phyloP scores from a whole-genome alignment of 2,329 filamentous ascomycete genomes.

The Bimuria novae-zelandiae region DNA sequence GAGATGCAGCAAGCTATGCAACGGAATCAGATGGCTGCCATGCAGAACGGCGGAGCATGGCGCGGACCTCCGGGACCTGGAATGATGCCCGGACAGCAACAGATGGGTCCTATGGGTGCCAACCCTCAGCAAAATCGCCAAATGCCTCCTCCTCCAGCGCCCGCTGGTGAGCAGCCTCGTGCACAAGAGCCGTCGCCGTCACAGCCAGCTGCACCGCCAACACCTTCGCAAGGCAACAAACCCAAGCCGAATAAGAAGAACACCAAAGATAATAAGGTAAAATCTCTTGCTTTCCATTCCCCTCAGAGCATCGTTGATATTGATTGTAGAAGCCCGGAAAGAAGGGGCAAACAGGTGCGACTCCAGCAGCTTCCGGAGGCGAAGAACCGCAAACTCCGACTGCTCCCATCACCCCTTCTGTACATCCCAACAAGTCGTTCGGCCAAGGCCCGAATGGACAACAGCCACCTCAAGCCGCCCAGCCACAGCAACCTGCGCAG shows the following conservation, averaged over 20 bases:
- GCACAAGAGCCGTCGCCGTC: conserved; percentile 55
- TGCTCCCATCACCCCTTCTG: conserved; percentile 55
- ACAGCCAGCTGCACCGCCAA: conserved; percentile 67
- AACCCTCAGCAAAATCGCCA: conserved; percentile 72
- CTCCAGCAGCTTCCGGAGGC: conserved; percentile 49
- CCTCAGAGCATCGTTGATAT: conserved; percentile 39
- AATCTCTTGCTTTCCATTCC: conserved; percentile 34
- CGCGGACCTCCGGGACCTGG: conserved; percentile 42
- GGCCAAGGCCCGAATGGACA: conserved; percentile 39
- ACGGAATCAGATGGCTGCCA: conserved; percentile 33
- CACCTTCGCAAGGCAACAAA: conserved; percentile 74
- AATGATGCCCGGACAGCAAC: conserved; percentile 63
- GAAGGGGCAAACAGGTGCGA: conserved; percentile 46
- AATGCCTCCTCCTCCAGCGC: conserved; percentile 56
- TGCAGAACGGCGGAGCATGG: conserved; percentile 44
- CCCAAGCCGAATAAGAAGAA: conserved; percentile 76
- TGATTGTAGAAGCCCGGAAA: conserved; percentile 48
- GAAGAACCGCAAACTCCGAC: conserved; percentile 55
- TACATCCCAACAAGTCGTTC: conserved; percentile 46
- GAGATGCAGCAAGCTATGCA: conserved; percentile 55
- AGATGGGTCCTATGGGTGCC: conserved; percentile 59
- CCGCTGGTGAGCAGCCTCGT: conserved; percentile 46
- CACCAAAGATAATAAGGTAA: conserved; percentile 73
- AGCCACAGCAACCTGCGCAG: conserved; percentile 39
- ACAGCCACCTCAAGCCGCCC: conserved; percentile 36